phyloP scores from a whole-genome alignment of 2,329 filamentous ascomycete genomes.

The Phyllosticta citriasiana region DNA sequence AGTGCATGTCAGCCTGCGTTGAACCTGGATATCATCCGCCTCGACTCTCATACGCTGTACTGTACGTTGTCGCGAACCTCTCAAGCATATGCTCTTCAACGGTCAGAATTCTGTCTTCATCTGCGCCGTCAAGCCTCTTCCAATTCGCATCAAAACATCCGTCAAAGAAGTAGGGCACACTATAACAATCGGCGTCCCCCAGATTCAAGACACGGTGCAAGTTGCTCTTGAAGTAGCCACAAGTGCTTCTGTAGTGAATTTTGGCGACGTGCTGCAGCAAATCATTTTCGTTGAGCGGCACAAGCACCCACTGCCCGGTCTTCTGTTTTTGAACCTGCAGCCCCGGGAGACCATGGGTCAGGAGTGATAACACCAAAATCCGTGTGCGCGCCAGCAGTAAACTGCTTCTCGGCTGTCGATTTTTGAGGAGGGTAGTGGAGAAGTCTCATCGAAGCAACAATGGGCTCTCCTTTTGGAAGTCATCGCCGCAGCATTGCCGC shows the following conservation, averaged over 20 bases:
- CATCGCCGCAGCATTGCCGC: too few relatives aligned
- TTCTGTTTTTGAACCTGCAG: slow-evolving; percentile 41
- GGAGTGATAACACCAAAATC: slow-evolving; percentile 49
- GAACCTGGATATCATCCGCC: background rate
- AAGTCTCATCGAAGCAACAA: slow-evolving; percentile 11
- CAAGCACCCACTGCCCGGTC: slow-evolving; percentile 34
- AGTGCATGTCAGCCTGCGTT: slow-evolving; percentile 19
- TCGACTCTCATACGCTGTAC: background rate
- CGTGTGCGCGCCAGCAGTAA: slow-evolving; percentile 39
- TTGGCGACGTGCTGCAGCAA: slow-evolving; percentile 33
- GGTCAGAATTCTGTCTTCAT: slow-evolving; percentile 13
- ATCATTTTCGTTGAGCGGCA: slow-evolving; percentile 21
- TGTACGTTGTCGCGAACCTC: slow-evolving; percentile 6
- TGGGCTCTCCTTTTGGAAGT: background rate
- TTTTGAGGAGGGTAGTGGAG: slow-evolving; percentile 15
- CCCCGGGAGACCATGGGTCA: slow-evolving; percentile 42
- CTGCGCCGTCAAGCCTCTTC: slow-evolving; percentile 11
- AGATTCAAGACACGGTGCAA: slow-evolving; percentile 48
- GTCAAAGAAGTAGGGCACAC: slow-evolving; percentile 48
- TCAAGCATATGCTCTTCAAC: slow-evolving; percentile 21
- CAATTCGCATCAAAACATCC: slow-evolving; percentile 38
- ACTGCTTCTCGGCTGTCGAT: slow-evolving; percentile 2
- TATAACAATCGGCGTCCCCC: slow-evolving; percentile 42
- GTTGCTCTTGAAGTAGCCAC: slow-evolving; percentile 43
- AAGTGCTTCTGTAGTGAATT: slow-evolving; percentile 38